phyloP scores from a whole-genome alignment of 805 yeast genomes.

The Danielozyma ontarioensis region DNA sequence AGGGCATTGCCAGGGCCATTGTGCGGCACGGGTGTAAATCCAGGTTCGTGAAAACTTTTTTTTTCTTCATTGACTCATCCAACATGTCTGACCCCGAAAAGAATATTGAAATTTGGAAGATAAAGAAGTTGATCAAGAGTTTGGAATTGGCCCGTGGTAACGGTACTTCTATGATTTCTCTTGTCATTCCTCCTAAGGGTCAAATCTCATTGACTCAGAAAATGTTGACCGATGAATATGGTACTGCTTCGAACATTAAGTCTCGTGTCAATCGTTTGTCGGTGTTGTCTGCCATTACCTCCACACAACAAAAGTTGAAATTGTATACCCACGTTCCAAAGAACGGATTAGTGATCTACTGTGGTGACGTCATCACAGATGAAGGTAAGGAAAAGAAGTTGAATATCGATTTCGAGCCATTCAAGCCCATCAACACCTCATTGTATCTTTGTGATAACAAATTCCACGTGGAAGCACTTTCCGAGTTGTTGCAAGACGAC shows the following conservation, averaged over 20 bases:
- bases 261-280: slow-evolving; percentile 96
- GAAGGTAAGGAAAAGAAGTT: slow-evolving; percentile 97
- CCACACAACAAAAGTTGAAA: slow-evolving; percentile 95
- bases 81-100: slow-evolving; percentile 61
- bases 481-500: slow-evolving; percentile 91
- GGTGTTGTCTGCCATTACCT: slow-evolving; percentile 93
- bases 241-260: slow-evolving; percentile 97
- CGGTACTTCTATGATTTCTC: slow-evolving; percentile 98
- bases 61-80: too few relatives aligned
- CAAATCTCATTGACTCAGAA: slow-evolving; percentile 85
- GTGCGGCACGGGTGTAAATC: too few relatives aligned
- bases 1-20: too few relatives aligned
- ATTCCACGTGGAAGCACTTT: slow-evolving; percentile 94
- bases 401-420: slow-evolving; percentile 96
- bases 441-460: slow-evolving; percentile 92
- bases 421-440: slow-evolving; percentile 98
- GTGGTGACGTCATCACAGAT: slow-evolving; percentile 97
- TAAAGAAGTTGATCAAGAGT: slow-evolving; percentile 86
- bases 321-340: slow-evolving; percentile 85
- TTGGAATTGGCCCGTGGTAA: slow-evolving; percentile 93
- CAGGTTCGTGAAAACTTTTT: too few relatives aligned
- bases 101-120: slow-evolving; percentile 98
- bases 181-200: slow-evolving; percentile 92
- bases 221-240: slow-evolving; percentile 96
- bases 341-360: slow-evolving; percentile 92